Evolutionary conservation across 106 monocot genomes (phyloP).

Genomic region (Apostasia ramifera): DNA sequence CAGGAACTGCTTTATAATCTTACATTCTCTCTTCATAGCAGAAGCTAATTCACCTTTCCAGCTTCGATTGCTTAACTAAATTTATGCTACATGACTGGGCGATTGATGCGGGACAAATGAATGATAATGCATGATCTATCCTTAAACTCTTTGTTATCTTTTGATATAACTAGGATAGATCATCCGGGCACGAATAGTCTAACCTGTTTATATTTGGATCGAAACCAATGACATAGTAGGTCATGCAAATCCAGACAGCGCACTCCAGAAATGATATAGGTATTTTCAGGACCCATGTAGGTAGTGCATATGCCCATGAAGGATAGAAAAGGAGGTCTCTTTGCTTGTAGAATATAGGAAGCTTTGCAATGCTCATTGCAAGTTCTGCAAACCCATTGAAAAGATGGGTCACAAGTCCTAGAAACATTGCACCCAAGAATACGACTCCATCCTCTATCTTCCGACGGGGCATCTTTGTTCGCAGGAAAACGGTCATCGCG

Average conservation of each 20-base stretch:
- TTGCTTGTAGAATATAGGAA: conserved; percentile 51
- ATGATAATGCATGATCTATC: too few relatives aligned
- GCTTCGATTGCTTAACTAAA: too few relatives aligned
- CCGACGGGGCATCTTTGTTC: conserved; percentile 31
- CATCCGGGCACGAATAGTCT: too few relatives aligned
- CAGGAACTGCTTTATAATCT: too few relatives aligned
- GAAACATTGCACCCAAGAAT: conserved; percentile 36
- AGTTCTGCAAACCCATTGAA: conserved; percentile 52
- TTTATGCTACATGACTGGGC: too few relatives aligned
- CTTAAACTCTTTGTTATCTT: too few relatives aligned
- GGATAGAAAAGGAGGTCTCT: conserved; percentile 28
- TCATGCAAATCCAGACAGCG: conserved; percentile 35
- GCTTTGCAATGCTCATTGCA: conserved; percentile 28
- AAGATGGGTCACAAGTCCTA: conserved; percentile 16
- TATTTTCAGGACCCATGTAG: conserved; percentile 25
- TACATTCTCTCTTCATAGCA: too few relatives aligned
- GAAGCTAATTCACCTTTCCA: too few relatives aligned
- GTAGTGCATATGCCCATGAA: conserved; percentile 22
- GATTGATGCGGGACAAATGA: too few relatives aligned
- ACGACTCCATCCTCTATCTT: conserved; percentile 30
- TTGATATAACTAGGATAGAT: too few relatives aligned
- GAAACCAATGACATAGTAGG: conserved; percentile 43
- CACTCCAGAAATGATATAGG: conserved; percentile 39
- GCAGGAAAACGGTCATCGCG: conserved; percentile 29
- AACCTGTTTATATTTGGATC: conserved; percentile 16